Base-by-base conservation (phyloP, 805 yeast genomes). In the Komagataella phaffii region DNA sequence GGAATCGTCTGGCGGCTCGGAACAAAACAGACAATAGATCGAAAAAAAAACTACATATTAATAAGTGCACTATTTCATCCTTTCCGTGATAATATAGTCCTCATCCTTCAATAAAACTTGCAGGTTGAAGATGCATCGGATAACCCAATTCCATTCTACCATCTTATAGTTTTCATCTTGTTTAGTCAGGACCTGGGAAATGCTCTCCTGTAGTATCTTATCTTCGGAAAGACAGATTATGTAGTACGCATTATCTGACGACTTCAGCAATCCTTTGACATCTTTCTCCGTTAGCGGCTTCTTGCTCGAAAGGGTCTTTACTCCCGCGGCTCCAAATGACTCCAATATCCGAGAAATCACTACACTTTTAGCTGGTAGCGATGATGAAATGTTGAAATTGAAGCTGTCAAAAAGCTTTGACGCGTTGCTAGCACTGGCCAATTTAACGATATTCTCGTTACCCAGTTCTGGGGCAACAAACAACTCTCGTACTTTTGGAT, bases 81-180 rank as follows among this genome's bases (percentile, higher is more conserved):
- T 48, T 19, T 24, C 49, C 2, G 24, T 7, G 49, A 48, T 48
- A 5, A 48, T 48, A 40, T 21, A 48, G 19, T 19, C 46, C 18
- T 48, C 50, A 45, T 53, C 55, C 23, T 52, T 47, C 12, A n/a
- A 17, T 7, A 45, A 44, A 8, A 69, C 49, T n/a, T 62, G 57
- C 71, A 74, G 69, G 49, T 68, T 70, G 62, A 81, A 80, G 0
- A 81, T 76, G 48, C 80, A 71, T 53, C 71, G 64, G 12, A 81
- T 78, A 50, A 83, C 75, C 83, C 84, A 79, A 50, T 80, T 77
- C 86, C 85, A 81, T 54, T 78, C 83, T 17, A 79, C 72, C 1
- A 77, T 65, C 10, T 62, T 64, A 44, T 61, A 73, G 8, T 53
- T 58, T 17, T 49, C 47, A 3, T 43, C 57, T 46, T 50, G 54